A percentile compares a stretch with the other conserved stretches of the same genome.
Evolutionary conservation across 192 early-diverging fungal genomes (phyloP).

Genomic region (Gamsiella multidivaricata): DNA sequence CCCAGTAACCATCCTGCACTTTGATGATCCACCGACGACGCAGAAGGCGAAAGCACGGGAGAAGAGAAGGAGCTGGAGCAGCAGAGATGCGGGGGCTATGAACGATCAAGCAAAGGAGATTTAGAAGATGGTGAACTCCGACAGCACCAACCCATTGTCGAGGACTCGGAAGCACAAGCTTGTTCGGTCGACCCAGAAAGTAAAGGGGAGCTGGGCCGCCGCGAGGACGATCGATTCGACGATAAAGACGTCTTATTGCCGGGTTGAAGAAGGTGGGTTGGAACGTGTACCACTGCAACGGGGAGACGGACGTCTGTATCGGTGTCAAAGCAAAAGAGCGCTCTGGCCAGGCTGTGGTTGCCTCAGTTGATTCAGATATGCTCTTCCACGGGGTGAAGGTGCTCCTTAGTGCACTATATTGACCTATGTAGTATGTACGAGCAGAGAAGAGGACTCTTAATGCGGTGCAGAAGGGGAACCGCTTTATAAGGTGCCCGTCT

Average conservation of each 20-base stretch:
- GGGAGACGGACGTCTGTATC: neutral
- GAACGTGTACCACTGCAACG: neutral
- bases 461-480: too few relatives aligned
- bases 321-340: neutral
- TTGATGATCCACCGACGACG: neutral
- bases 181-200: neutral
- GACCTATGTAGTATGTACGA: too few relatives aligned
- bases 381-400: too few relatives aligned
- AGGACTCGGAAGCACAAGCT: neutral
- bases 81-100: neutral
- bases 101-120: neutral
- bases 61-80: neutral
- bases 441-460: too few relatives aligned
- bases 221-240: too few relatives aligned
- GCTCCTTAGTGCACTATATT: too few relatives aligned
- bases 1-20: neutral
- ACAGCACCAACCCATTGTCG: neutral
- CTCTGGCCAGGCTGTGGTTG: neutral
- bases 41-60: neutral
- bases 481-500: too few relatives aligned
- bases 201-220: neutral
- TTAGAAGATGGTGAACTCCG: neutral
- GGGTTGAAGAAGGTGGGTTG: neutral
- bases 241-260: neutral
- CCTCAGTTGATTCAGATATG: conserved; percentile 1